These are phyloP conservation scores for Lasiosphaeriaceae sp. DNA, from an alignment of 495 filamentous ascomycete genomes.

Conservation along the genomic window DNA sequence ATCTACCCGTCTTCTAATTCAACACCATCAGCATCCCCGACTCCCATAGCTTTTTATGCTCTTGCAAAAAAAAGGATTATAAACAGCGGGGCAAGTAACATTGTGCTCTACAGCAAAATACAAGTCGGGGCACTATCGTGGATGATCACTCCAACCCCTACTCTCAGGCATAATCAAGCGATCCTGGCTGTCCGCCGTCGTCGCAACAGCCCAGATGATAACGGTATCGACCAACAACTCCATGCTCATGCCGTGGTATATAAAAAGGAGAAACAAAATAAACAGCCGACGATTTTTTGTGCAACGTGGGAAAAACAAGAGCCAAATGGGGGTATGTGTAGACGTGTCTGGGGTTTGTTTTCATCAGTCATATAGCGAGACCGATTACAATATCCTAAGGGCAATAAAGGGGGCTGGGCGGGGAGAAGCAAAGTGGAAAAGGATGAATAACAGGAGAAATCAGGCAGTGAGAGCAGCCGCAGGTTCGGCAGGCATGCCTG, in stretches of 20 bases:
- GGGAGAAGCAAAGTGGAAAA: background rate
- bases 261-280: conserved; percentile 1
- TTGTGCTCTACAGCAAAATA: too few species aligned
- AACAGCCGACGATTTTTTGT: background rate
- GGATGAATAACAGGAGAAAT: background rate
- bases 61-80: too few species aligned
- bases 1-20: too few species aligned
- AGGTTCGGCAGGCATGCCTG: conserved; percentile 11
- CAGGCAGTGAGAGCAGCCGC: conserved; percentile 11
- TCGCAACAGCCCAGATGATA: background rate
- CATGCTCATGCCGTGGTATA: conserved; percentile 18
- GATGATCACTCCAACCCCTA: background rate
- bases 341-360: background rate
- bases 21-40: too few species aligned
- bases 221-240: conserved; percentile 5
- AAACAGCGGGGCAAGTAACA: too few species aligned
- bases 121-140: too few species aligned
- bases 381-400: conserved; percentile 6
- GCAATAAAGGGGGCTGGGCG: background rate
- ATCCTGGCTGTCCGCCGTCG: background rate
- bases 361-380: conserved; percentile 10
- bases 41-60: too few species aligned
- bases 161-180: conserved; percentile 2
- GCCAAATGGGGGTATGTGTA: background rate
- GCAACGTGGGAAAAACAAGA: background rate